Conservation (phyloP, 768 basidiomycete species). For the Cystofilobasidium ferigula region DNA sequence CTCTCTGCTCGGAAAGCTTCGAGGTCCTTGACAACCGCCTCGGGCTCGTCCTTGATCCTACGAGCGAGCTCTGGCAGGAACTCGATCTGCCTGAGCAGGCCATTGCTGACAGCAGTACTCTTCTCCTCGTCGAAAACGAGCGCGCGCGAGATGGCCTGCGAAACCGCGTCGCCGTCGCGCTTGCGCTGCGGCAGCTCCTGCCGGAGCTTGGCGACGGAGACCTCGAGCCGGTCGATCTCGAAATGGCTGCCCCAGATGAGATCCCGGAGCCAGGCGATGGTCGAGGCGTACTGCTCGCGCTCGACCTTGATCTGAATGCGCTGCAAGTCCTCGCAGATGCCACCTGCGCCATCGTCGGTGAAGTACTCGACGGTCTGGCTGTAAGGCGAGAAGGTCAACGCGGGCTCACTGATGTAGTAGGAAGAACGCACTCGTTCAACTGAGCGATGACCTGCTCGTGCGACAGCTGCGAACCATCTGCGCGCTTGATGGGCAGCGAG, state of each 20-base stretch:
- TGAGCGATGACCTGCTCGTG: slow-evolving; percentile 86
- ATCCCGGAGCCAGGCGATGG: slow-evolving; percentile 76
- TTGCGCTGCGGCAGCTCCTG: slow-evolving; percentile 86
- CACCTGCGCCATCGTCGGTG: slow-evolving; percentile 53
- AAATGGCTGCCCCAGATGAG: slow-evolving; percentile 65
- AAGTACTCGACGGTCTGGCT: slow-evolving; percentile 69
- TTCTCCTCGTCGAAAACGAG: slow-evolving; percentile 53
- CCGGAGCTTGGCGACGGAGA: slow-evolving; percentile 74
- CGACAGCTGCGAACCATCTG: slow-evolving; percentile 55
- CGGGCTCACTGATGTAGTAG: background rate
- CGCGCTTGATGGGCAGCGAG: slow-evolving; percentile 63
- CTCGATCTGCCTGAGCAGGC: slow-evolving; percentile 62
- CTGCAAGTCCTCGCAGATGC: slow-evolving; percentile 58
- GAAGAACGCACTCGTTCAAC: slow-evolving; percentile 57
- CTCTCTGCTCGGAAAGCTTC: slow-evolving; percentile 58
- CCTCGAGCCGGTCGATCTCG: slow-evolving; percentile 42
- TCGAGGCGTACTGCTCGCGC: slow-evolving; percentile 60
- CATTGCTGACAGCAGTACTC: slow-evolving; percentile 31
- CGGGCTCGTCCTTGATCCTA: slow-evolving; percentile 61
- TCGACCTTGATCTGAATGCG: slow-evolving; percentile 77
- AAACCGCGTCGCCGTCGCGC: slow-evolving; percentile 71
- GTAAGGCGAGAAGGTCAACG: background rate
- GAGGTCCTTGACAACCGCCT: slow-evolving; percentile 59
- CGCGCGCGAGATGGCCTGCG: slow-evolving; percentile 58
- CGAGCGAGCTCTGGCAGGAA: slow-evolving; percentile 65